A percentile compares a stretch with the other conserved stretches of the same genome.
Evolutionary conservation across 2,329 filamentous ascomycete species (phyloP).

Genomic region (Macrophomina pseudophaseolina): DNA sequence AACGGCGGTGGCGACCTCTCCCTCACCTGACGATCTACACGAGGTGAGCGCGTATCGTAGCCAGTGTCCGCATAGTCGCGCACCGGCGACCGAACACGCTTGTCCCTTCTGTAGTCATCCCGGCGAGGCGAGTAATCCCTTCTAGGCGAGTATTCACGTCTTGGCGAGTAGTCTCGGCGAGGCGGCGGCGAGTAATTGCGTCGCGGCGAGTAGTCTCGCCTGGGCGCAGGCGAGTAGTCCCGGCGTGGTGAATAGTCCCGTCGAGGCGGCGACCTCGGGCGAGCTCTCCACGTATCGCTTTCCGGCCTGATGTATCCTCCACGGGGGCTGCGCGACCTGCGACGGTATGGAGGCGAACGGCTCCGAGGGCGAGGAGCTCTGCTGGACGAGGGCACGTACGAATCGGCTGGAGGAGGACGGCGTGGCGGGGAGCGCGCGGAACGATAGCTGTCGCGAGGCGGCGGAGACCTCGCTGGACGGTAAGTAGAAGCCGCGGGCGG

Average conservation of each 20-base stretch:
- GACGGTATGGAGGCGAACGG: slow-evolving; percentile 43
- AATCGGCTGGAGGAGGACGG: slow-evolving; percentile 45
- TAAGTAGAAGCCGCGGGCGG: slow-evolving; percentile 18
- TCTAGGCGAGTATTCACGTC: slow-evolving; percentile 36
- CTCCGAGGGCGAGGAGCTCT: slow-evolving; percentile 44
- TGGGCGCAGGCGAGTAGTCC: slow-evolving; percentile 46
- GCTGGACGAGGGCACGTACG: slow-evolving; percentile 44
- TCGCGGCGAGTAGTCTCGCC: slow-evolving; percentile 48
- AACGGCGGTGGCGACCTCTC: slow-evolving; percentile 51
- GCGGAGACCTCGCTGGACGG: slow-evolving; percentile 27
- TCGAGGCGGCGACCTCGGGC: slow-evolving; percentile 56
- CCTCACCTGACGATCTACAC: slow-evolving; percentile 37
- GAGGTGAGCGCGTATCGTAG: slow-evolving; percentile 47
- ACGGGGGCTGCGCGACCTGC: slow-evolving; percentile 48
- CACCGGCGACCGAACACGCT: slow-evolving; percentile 44
- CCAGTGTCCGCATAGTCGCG: slow-evolving; percentile 43
- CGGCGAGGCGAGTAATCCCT: slow-evolving; percentile 32
- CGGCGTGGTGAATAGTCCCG: slow-evolving; percentile 41
- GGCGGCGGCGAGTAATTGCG: slow-evolving; percentile 32
- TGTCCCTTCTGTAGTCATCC: slow-evolving; percentile 29
- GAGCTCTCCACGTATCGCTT: slow-evolving; percentile 48
- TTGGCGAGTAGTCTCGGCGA: too few relatives aligned
- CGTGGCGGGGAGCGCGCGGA: slow-evolving; percentile 42
- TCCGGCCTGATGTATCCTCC: slow-evolving; percentile 37
- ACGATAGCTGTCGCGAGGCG: slow-evolving; percentile 43